Base-by-base conservation (phyloP, 306 rosid genomes). In the Fragaria iinumae region DNA sequence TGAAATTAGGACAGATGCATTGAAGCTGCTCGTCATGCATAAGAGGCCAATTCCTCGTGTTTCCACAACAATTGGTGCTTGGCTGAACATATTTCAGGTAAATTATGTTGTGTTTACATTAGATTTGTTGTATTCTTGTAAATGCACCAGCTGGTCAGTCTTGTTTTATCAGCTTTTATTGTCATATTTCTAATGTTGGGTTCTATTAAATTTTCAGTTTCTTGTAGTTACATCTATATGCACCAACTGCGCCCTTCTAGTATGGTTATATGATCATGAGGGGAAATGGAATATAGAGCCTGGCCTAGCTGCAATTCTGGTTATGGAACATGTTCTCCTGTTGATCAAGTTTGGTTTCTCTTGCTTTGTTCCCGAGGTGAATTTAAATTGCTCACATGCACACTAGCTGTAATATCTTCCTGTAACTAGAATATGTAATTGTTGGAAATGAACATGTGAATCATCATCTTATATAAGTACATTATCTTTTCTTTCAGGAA, bases 61-160 rank as follows among this genome's bases (percentile, higher is more conserved):
- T 3, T 89, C 97, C 32, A 85, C 86, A 2, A 87, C 97, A 1
- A 89, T 95, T 72, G 99, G 99, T 84, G 99, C 99, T 49, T 95
- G 99, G 99, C 88, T 91, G 36, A 92, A 92, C 86, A 95, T 95
- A 77, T 92, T 95, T 88, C 96, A 95, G 97, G 99, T 95, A 72
- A 70, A 79, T 68, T 72, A 43, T 69, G 50, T 17, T n/a, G 8
- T n/a, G 49, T 48, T 36, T 72, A 34, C 36, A 75, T 4, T n/a
- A 36, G 67, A 7, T 11, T 68, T 56, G 32, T 25, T 23, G 56
- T 76, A 62, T 34, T 1, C 44, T 2, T 34, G 25, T 2, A 34
- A 16, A 5, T 36, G 18, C 45, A 34, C 20, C 32, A 27, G n/a
- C 20, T 57, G 38, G 23, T 4, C 1, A 3, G n/a, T 62, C n/a